Percentiles rank a stretch among this genome's conserved stretches.
phyloP scores from a whole-genome alignment of 2,329 filamentous ascomycete genomes.

The Botryotinia convoluta region DNA sequence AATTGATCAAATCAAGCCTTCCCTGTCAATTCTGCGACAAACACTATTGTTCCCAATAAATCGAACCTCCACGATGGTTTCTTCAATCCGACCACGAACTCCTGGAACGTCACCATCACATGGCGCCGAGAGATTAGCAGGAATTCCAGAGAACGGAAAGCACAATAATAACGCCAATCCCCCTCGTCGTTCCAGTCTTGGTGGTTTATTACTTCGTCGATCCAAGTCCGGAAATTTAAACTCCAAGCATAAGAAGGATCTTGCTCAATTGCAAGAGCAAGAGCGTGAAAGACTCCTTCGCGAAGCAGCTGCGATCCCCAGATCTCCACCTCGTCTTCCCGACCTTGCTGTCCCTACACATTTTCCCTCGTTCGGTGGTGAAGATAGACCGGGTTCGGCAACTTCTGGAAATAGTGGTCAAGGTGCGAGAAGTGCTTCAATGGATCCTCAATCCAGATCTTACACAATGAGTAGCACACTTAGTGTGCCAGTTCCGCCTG shows the following conservation, averaged over 20 bases:
- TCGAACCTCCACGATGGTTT: constrained; percentile 31
- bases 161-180: constrained; percentile 24
- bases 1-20: constrained; percentile 18
- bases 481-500: constrained; percentile 53
- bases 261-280: constrained; percentile 46
- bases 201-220: constrained; percentile 62
- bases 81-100: constrained; percentile 40
- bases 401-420: constrained; percentile 50
- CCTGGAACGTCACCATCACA: constrained; percentile 37
- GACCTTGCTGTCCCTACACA: constrained; percentile 37
- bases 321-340: constrained; percentile 58
- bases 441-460: constrained; percentile 46
- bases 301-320: constrained; percentile 53
- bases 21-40: constrained; percentile 32
- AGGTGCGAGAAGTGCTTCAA: constrained; percentile 45
- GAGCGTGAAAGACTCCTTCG: constrained; percentile 55
- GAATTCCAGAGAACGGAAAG: constrained; percentile 39
- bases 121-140: constrained; percentile 37
- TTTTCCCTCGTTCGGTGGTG: constrained; percentile 50
- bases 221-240: constrained; percentile 65
- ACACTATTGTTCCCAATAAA: constrained; percentile 25
- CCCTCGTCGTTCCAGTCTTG: constrained; percentile 49
- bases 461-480: constrained; percentile 26
- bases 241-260: constrained; percentile 59
- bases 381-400: constrained; percentile 61